Base-by-base conservation (phyloP, 768 basidiomycete species). In the Paxillus involutus region DNA sequence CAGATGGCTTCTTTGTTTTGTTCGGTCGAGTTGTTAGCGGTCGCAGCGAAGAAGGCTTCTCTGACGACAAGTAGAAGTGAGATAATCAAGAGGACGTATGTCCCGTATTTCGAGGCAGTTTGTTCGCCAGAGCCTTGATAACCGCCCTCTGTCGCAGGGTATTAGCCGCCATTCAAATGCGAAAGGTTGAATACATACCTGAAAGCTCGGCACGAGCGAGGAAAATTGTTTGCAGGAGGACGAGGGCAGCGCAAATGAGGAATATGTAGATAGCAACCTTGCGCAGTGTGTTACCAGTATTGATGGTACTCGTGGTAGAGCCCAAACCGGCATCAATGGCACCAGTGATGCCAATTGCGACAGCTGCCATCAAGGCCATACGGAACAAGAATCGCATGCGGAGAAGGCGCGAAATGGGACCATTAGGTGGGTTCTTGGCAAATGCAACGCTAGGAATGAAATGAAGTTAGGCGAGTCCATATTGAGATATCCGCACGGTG, bases 31-130 rank as follows among this genome's bases (percentile, higher is more conserved):
- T 64, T 39, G 45, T 39, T 37, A 26, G 49, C 47, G 6, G 67
- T 71, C 6, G 63, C 68, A 54, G 64, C 47, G 24, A 71, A 63
- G 63, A 73, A 73, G 44, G 59, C 56, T 46, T 72, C 66, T 19
- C 69, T 65, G 1, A 46, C 57, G 44, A 74, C 48, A 21, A 70
- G 65, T 30, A 69, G 58, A 32, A 61, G 4, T 2, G 59, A 52
- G 8, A 73, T 60, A 41, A 48, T 21, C 16, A 63, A n/a, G 13
- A 71, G 68, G 48, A 68, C 29, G 17, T 62, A 60, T 6, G 60
- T 29, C 36, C 59, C 65, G 17, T 67, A 52, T 5, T 41, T 59
- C 16, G 59, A 33, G 26, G 64, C 69, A 24, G 64, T 39, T 21
- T 46, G 30, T 6, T 6, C 1, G 46, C 17, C 14, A 36, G 57